These are phyloP conservation scores for Podila epicladia DNA, from an alignment of 192 early-diverging fungal genomes.

Conservation along the genomic window DNA sequence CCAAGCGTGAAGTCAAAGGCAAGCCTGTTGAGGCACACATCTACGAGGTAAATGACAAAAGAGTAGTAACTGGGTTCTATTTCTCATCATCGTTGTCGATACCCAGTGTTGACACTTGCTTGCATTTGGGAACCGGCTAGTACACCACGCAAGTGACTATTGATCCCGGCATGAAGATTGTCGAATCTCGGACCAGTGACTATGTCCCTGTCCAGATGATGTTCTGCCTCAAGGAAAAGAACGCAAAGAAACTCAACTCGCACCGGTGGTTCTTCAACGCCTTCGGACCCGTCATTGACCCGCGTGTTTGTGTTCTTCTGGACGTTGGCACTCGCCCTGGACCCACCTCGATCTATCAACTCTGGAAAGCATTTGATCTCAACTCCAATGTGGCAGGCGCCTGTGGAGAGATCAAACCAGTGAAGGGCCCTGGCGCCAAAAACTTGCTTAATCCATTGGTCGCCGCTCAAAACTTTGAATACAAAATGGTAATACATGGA, in stretches of 20 bases:
- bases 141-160: slow-evolving; percentile 79
- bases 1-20: slow-evolving; percentile 71
- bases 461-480: slow-evolving; percentile 87
- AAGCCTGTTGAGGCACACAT: slow-evolving; percentile 70
- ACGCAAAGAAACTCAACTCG: slow-evolving; percentile 86
- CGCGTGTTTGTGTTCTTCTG: slow-evolving; percentile 68
- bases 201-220: slow-evolving; percentile 77
- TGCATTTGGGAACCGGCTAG: slow-evolving; percentile 32
- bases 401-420: slow-evolving; percentile 85
- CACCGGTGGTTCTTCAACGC: slow-evolving; percentile 79
- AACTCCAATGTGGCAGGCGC: slow-evolving; percentile 81
- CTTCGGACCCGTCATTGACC: slow-evolving; percentile 65
- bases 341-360: slow-evolving; percentile 71
- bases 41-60: slow-evolving; percentile 52
- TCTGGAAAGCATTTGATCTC: slow-evolving; percentile 86
- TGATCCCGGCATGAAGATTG: slow-evolving; percentile 72
- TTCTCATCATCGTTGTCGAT: not conserved
- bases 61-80: not conserved
- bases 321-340: slow-evolving; percentile 88
- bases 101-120: not conserved
- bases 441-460: slow-evolving; percentile 81
- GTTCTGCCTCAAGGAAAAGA: slow-evolving; percentile 89
- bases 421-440: slow-evolving; percentile 59
- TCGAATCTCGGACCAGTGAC: slow-evolving; percentile 57
- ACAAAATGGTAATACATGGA: slow-evolving; percentile 63